phyloP scores from a whole-genome alignment of 2,329 filamentous ascomycete species.

The Penicillium aurantiogriseum region DNA sequence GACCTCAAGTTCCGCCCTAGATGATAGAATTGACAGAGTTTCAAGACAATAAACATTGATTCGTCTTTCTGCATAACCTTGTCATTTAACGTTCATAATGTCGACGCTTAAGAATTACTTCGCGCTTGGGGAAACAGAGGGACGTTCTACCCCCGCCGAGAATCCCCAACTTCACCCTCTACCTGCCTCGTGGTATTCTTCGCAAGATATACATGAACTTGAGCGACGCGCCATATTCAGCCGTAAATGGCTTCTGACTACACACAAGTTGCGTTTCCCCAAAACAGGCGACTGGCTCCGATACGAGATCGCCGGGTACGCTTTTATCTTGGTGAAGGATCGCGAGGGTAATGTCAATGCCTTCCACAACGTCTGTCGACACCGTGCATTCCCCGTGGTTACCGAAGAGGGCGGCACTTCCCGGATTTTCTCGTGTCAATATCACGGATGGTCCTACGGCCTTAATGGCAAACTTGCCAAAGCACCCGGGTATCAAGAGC shows the following conservation, averaged over 20 bases:
- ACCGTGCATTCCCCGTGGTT: slow-evolving; percentile 27
- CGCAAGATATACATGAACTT: slow-evolving; percentile 50
- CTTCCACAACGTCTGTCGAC: slow-evolving; percentile 25
- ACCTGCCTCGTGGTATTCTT: slow-evolving; percentile 52
- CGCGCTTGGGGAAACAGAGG: background rate
- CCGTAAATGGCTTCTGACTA: slow-evolving; percentile 47
- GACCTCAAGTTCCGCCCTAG: background rate
- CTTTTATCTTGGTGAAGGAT: slow-evolving; percentile 55
- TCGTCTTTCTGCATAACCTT: background rate
- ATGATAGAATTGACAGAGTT: background rate
- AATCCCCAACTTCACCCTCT: slow-evolving; percentile 41
- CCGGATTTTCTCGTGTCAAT: slow-evolving; percentile 26
- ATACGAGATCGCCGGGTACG: slow-evolving; percentile 57
- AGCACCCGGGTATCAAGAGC: slow-evolving; percentile 23
- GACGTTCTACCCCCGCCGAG: background rate
- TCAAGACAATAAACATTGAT: background rate
- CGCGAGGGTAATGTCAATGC: slow-evolving; percentile 52
- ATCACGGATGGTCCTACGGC: slow-evolving; percentile 28
- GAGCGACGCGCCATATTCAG: slow-evolving; percentile 59
- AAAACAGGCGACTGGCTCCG: slow-evolving; percentile 57
- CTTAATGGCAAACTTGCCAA: slow-evolving; percentile 27
- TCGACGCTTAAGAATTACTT: slow-evolving; percentile 8
- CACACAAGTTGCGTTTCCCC: slow-evolving; percentile 46
- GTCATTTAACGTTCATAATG: background rate
- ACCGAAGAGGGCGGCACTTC: slow-evolving; percentile 20